phyloP scores from a whole-genome alignment of 2,329 filamentous ascomycete species.

The Sporothrix humicola region DNA sequence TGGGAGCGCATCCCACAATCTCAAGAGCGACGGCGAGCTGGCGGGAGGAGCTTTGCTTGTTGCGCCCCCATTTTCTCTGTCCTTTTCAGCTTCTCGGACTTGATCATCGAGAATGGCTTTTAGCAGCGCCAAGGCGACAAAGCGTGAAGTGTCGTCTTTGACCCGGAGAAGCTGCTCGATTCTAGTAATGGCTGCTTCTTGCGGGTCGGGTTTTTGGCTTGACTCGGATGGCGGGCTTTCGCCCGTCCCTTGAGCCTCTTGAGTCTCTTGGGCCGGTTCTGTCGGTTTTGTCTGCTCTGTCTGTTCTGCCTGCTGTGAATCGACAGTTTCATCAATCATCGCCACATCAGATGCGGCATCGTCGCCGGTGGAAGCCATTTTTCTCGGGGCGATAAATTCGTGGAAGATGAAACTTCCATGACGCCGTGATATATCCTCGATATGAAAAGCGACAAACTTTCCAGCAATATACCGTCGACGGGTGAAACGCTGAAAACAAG shows the following conservation, averaged over 20 bases:
- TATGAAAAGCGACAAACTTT: no score
- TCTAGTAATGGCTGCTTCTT: conserved; percentile 49
- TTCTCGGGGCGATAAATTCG: not conserved
- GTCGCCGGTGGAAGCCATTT: conserved; percentile 15
- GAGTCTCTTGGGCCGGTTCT: no score
- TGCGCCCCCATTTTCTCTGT: not conserved
- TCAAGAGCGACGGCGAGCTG: conserved; percentile 46
- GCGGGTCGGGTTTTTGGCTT: not conserved
- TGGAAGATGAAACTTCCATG: not conserved
- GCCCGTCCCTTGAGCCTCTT: not conserved
- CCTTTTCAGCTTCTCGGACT: conserved; percentile 11
- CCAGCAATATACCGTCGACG: no score
- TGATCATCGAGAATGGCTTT: conserved; percentile 68
- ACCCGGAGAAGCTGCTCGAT: conserved; percentile 61
- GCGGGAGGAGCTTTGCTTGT: not conserved
- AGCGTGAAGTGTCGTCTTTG: conserved; percentile 70
- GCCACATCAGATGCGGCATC: conserved; percentile 4
- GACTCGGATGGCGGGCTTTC: no score
- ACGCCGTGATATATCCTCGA: not conserved
- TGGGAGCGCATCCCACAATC: conserved; percentile 65
- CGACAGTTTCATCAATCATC: not conserved
- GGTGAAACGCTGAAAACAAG: not conserved
- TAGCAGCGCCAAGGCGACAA: conserved; percentile 69
- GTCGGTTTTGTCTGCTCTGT: no score
- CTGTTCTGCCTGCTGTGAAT: no score